phyloP scores from a whole-genome alignment of 2,329 filamentous ascomycete species.

The Geoglossum cookeanum region DNA sequence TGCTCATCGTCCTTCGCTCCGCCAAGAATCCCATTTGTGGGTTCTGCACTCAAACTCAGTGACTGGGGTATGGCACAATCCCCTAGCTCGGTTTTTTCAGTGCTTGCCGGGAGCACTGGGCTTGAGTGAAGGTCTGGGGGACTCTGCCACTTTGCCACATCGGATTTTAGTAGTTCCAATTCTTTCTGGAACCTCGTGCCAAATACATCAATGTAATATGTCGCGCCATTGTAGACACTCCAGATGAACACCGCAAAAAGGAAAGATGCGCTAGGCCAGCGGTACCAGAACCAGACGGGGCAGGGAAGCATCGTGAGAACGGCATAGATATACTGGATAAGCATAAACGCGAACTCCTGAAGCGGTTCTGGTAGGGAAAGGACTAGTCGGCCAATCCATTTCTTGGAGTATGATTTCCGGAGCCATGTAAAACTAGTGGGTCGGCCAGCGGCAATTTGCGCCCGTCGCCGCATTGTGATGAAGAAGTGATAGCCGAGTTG shows the following conservation, averaged over 20 bases:
- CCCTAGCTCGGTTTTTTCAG: conserved; percentile 6
- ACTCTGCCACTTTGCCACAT: conserved; percentile 76
- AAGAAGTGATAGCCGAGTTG: conserved; percentile 85
- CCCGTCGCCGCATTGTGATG: conserved; percentile 83
- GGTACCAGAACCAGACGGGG: conserved; percentile 83
- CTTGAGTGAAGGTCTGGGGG: conserved; percentile 28
- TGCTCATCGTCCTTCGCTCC: conserved; percentile 10
- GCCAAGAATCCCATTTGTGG: conserved; percentile 18
- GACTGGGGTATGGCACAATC: background rate
- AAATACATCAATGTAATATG: conserved; percentile 96
- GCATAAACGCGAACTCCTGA: conserved; percentile 86
- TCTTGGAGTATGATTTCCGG: conserved; percentile 73
- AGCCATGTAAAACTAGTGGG: conserved; percentile 98
- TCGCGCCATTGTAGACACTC: conserved; percentile 94
- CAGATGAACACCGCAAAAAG: conserved; percentile 70
- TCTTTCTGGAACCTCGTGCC: conserved; percentile 95
- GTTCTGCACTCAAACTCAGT: background rate
- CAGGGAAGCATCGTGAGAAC: conserved; percentile 87
- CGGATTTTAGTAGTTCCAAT: conserved; percentile 68
- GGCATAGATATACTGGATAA: conserved; percentile 85
- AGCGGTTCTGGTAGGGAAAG: conserved; percentile 53
- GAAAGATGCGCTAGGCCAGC: conserved; percentile 59
- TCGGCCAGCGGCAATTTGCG: conserved; percentile 87
- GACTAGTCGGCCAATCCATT: conserved; percentile 73
- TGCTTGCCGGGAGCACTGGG: conserved; percentile 3